A percentile compares a stretch with the other conserved stretches of the same genome.
These are phyloP conservation scores for Heliocybe sulcata DNA, from an alignment of 1,284 basidiomycete genomes.

Conservation along the genomic window DNA sequence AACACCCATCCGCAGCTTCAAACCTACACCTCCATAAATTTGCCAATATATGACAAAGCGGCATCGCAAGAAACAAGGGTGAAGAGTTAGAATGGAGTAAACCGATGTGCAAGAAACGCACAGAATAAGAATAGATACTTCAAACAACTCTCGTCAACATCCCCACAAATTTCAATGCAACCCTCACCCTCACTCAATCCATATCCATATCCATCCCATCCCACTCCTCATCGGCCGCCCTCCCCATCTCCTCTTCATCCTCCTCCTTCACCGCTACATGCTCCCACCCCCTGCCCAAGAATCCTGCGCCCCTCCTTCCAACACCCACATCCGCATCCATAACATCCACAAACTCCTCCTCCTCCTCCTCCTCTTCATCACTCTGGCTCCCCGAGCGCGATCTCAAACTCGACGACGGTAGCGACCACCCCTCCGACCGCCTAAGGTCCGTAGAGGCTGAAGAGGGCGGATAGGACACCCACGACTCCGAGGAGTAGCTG, in stretches of 20 bases:
- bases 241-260: conserved; percentile 23
- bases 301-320: conserved; percentile 6
- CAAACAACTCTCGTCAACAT: no score
- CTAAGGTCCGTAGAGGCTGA: conserved; percentile 16
- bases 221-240: conserved; percentile 31
- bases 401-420: conserved; percentile 23
- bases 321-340: conserved; percentile 20
- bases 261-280: conserved; percentile 24
- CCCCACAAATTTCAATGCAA: no score
- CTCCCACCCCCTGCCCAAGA: conserved; percentile 13
- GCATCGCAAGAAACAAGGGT: no score
- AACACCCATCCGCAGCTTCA: no score
- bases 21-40: no score
- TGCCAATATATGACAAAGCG: no score
- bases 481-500: conserved; percentile 15
- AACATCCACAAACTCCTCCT: conserved; percentile 24
- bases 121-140: no score
- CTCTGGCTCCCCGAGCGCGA: background rate
- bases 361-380: conserved; percentile 30
- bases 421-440: no score
- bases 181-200: conserved; percentile 13
- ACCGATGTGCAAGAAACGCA: no score
- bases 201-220: conserved; percentile 32
- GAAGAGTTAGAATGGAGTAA: no score
- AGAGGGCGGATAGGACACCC: conserved; percentile 20